phyloP scores from a whole-genome alignment of 257 asterid genomes.

The Przewalskia tangutica region DNA sequence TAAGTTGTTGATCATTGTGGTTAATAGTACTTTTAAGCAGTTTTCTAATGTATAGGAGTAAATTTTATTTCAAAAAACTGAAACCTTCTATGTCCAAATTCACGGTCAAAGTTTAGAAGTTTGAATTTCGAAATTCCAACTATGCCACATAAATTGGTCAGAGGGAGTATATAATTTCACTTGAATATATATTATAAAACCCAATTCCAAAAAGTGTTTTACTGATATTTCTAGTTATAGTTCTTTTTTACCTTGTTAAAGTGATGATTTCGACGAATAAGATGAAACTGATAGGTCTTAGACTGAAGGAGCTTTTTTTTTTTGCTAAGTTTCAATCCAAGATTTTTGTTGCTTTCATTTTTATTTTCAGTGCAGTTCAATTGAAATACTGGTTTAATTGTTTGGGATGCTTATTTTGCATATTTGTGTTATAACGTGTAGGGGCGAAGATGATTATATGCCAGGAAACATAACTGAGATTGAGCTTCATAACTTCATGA shows the following conservation, averaged over 20 bases:
- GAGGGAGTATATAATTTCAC: neutral
- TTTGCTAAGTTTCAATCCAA: neutral
- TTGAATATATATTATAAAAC: neutral
- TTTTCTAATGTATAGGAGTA: no score
- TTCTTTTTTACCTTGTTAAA: neutral
- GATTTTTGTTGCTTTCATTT: neutral
- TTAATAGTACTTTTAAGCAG: no score
- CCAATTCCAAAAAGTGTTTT: neutral
- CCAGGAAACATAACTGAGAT: constrained; percentile 74
- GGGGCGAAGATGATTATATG: constrained; percentile 74
- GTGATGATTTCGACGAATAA: neutral
- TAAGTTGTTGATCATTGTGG: no score
- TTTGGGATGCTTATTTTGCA: neutral
- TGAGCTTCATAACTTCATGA: constrained; percentile 88
- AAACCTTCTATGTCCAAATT: no score
- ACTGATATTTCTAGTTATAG: neutral
- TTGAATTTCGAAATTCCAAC: no score
- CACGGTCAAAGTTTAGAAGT: no score
- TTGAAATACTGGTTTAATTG: constrained; percentile 1
- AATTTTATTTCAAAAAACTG: neutral
- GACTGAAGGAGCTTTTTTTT: neutral
- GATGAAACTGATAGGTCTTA: neutral
- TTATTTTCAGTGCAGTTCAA: neutral
- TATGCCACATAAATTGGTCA: no score
- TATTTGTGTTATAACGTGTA: constrained; percentile 19